phyloP scores from a whole-genome alignment of 805 yeast genomes.

The Komagataella mondaviorum region DNA sequence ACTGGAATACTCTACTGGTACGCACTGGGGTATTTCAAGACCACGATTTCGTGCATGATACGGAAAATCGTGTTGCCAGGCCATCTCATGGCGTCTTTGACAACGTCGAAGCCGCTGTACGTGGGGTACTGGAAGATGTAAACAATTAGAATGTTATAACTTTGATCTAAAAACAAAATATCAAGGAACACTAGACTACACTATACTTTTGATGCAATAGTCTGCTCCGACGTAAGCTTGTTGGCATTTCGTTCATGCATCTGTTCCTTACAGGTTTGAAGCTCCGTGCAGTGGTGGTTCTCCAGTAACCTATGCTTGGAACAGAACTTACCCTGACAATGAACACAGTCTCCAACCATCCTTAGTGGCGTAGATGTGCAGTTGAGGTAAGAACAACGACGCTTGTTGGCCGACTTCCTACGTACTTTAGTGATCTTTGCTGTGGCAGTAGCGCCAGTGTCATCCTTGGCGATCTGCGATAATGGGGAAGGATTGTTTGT shows the following conservation, averaged over 20 bases:
- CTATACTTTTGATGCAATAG: conserved; percentile 59
- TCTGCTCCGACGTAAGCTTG: conserved; percentile 73
- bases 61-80: conserved; percentile 14
- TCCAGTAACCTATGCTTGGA: conserved; percentile 79
- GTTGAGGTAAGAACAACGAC: conserved; percentile 11
- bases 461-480: neutral
- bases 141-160: neutral
- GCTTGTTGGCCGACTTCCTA: conserved; percentile 23
- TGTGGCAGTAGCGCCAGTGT: neutral
- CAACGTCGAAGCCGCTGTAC: conserved; percentile 32
- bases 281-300: conserved; percentile 69
- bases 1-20: conserved; percentile 82
- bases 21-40: conserved; percentile 80
- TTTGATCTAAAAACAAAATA: neutral
- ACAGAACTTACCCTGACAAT: conserved; percentile 77
- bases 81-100: conserved; percentile 38
- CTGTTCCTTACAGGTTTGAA: conserved; percentile 68
- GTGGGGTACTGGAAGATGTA: conserved; percentile 10
- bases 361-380: conserved; percentile 51
- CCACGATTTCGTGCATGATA: conserved; percentile 22
- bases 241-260: conserved; percentile 78
- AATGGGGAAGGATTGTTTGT: neutral
- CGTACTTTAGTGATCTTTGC: conserved; percentile 10
- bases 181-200: neutral
- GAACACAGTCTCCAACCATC: conserved; percentile 73